A percentile compares a stretch with the other conserved stretches of the same genome.
Conservation (phyloP, 345 rosid species). For the Boechera divaricarpa region DNA sequence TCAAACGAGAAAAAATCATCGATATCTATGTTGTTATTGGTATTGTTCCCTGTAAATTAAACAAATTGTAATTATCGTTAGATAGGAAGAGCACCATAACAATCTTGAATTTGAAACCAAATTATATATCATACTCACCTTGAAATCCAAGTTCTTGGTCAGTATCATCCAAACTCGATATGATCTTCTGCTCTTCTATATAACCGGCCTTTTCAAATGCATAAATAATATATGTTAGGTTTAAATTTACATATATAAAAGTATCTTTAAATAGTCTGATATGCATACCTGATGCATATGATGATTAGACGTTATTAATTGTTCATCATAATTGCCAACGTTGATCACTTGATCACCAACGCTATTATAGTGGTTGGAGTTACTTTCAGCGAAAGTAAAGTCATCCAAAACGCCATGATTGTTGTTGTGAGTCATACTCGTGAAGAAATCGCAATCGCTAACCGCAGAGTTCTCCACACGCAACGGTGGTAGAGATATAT, state of each 20-base stretch:
- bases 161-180: slow-evolving; percentile 53
- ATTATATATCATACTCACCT: slow-evolving; percentile 50
- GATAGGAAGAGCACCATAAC: neutral
- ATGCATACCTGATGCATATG: slow-evolving; percentile 63
- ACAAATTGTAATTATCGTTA: neutral
- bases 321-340: slow-evolving; percentile 53
- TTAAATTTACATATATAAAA: neutral
- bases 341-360: slow-evolving; percentile 49
- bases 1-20: slow-evolving; percentile 65
- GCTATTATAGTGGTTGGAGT: slow-evolving; percentile 34
- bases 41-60: slow-evolving; percentile 46
- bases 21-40: slow-evolving; percentile 45
- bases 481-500: slow-evolving; percentile 59
- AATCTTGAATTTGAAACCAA: neutral
- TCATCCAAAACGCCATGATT: slow-evolving; percentile 51
- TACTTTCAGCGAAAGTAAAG: slow-evolving; percentile 60
- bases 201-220: slow-evolving; percentile 44
- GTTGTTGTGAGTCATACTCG: slow-evolving; percentile 45
- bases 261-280: neutral
- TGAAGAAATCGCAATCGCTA: slow-evolving; percentile 44
- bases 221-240: neutral
- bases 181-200: slow-evolving; percentile 61
- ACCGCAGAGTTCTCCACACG: slow-evolving; percentile 61
- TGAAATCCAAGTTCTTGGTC: slow-evolving; percentile 48
- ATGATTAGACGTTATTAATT: slow-evolving; percentile 61